Base-by-base conservation (phyloP, 2,329 filamentous ascomycete species). In the Colletotrichum lini region DNA sequence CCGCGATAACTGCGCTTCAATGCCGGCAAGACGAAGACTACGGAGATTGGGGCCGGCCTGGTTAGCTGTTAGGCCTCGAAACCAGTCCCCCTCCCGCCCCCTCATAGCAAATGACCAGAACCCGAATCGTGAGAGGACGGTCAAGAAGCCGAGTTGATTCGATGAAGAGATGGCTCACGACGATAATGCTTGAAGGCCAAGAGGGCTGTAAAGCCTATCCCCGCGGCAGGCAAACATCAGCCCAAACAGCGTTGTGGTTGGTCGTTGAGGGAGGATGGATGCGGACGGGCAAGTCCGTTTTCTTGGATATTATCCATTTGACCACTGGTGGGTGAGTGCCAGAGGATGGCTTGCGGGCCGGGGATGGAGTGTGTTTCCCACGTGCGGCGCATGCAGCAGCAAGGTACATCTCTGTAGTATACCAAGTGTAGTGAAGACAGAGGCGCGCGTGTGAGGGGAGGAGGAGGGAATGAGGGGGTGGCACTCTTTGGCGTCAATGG, bases 331-430 rank as follows among this genome's bases (percentile, higher is more conserved):
- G 61, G 62, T 60, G n/a, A 49, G 45, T n/a, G 7, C 42, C 40
- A 40, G 38, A 12, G 57, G 56, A 50, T 65, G 59, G 42, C 61
- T 59, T 38, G 54, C 66, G 53, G 60, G 47, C 42, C 42, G 70
- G 35, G 66, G 56, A 26, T 50, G 47, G 26, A 12, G 60, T 38
- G 35, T 21, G 66, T 65, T 42, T 65, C 66, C 70, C 70, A 72
- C 70, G 66, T 72, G 70, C 70, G 40, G 35, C 44, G 42, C 66
- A 72, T 72, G 70, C 70, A 56, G 54, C 23, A 60, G 21, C 50
- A 63, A 23, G 44, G 57, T 30, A 58, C 67, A 44, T 23, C 44
- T 50, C 45, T 47, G 30, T 35, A 30, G 26, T 30, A 5, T 30
- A 30, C 26, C 26, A 30, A 30, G 26, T 30, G 5, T 30, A 35